These are phyloP conservation scores for Hymenoscyphus linearis DNA, from an alignment of 2,329 filamentous ascomycete species.

Conservation along the genomic window DNA sequence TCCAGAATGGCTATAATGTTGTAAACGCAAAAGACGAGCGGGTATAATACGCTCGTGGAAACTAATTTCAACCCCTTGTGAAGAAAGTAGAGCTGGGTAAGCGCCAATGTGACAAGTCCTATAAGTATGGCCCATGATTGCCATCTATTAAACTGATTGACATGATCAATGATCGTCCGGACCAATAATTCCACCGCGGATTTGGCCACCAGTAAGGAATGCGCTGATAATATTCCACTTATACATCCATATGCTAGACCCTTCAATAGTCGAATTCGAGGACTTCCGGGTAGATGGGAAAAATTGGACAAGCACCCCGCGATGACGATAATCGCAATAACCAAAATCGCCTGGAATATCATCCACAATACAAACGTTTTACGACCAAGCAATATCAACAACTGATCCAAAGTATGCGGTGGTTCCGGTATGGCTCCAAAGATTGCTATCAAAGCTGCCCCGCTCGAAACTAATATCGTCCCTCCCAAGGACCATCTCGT, in stretches of 20 bases:
- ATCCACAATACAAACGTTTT: conserved; percentile 85
- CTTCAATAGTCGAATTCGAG: conserved; percentile 67
- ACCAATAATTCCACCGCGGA: conserved; percentile 94
- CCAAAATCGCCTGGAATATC: conserved; percentile 68
- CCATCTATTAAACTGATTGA: conserved; percentile 94
- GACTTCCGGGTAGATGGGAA: conserved; percentile 51
- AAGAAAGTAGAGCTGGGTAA: conserved; percentile 91
- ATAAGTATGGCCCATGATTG: conserved; percentile 90
- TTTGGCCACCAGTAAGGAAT: conserved; percentile 89
- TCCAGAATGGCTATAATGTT: conserved; percentile 98
- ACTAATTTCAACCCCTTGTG: conserved; percentile 91
- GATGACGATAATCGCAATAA: conserved; percentile 60
- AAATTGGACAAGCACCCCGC: conserved; percentile 52
- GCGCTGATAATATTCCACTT: conserved; percentile 88
- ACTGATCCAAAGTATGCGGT: conserved; percentile 78
- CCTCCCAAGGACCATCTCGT: conserved; percentile 89
- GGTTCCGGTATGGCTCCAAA: conserved; percentile 94
- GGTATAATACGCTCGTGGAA: conserved; percentile 92
- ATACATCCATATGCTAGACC: conserved; percentile 86
- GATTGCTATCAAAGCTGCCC: conserved; percentile 85
- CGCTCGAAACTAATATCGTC: conserved; percentile 78
- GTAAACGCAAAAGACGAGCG: conserved; percentile 96
- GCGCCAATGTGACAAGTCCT: conserved; percentile 71
- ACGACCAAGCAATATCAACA: conserved; percentile 69
- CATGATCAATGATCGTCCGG: conserved; percentile 73